phyloP scores from a whole-genome alignment of 768 basidiomycete genomes.

The Fistulinella prunicolor region DNA sequence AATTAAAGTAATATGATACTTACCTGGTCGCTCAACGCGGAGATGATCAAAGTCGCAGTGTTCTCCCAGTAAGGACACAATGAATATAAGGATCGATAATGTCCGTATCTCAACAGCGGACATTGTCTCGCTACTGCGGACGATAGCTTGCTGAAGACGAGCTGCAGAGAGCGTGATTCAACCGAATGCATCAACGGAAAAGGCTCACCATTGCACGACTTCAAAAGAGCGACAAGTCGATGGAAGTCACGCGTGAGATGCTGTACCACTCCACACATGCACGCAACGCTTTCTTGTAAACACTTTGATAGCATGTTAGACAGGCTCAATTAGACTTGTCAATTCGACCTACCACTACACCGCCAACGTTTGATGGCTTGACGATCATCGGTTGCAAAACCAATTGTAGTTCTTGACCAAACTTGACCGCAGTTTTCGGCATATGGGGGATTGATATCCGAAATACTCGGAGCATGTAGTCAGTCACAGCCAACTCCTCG shows the following conservation, averaged over 20 bases:
- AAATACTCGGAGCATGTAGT: slow-evolving; percentile 88
- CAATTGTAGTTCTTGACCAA: slow-evolving; percentile 80
- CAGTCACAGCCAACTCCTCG: slow-evolving; percentile 82
- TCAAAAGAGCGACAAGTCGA: slow-evolving; percentile 73
- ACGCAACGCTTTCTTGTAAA: slow-evolving; percentile 89
- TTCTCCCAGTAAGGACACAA: slow-evolving; percentile 82
- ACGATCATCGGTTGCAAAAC: slow-evolving; percentile 89
- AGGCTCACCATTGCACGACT: slow-evolving; percentile 73
- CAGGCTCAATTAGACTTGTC: not conserved
- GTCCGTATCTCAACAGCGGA: slow-evolving; percentile 49
- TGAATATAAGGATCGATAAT: slow-evolving; percentile 73
- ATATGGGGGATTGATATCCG: slow-evolving; percentile 79
- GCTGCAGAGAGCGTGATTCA: slow-evolving; percentile 33
- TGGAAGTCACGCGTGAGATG: slow-evolving; percentile 84
- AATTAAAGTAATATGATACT: slow-evolving; percentile 19
- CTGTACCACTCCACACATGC: slow-evolving; percentile 83
- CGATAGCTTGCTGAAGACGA: slow-evolving; percentile 61
- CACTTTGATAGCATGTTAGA: slow-evolving; percentile 44
- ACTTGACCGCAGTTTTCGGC: slow-evolving; percentile 86
- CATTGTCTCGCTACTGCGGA: slow-evolving; percentile 41
- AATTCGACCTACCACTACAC: slow-evolving; percentile 53
- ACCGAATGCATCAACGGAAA: not conserved
- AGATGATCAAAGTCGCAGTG: slow-evolving; percentile 85
- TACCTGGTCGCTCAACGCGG: slow-evolving; percentile 58
- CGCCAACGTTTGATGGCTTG: slow-evolving; percentile 70